These are phyloP conservation scores for Xylaria nigripes DNA, from an alignment of 495 filamentous ascomycete genomes.

Conservation along the genomic window DNA sequence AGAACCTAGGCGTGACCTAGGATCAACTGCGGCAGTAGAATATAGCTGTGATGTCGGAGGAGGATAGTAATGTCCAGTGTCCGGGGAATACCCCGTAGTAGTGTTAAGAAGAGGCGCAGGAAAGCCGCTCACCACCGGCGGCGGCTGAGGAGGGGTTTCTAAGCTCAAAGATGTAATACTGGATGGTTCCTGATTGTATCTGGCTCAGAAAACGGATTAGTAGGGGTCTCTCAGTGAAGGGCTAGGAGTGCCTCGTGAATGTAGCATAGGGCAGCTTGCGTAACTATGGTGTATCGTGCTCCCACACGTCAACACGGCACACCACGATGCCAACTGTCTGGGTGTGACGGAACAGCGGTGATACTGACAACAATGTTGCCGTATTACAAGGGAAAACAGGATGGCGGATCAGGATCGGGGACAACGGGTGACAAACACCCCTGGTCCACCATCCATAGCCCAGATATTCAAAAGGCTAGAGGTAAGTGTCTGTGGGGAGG, in stretches of 20 bases:
- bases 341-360: slow-evolving; percentile 34
- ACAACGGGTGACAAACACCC: slow-evolving; percentile 26
- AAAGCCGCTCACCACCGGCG: slow-evolving; percentile 37
- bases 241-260: slow-evolving; percentile 20
- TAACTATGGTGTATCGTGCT: slow-evolving; percentile 28
- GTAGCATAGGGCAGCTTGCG: slow-evolving; percentile 23
- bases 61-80: slow-evolving; percentile 37
- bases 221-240: slow-evolving; percentile 22
- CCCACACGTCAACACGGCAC: slow-evolving; percentile 22
- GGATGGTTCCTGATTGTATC: slow-evolving; percentile 41
- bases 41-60: slow-evolving; percentile 36
- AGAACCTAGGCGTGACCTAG: slow-evolving; percentile 43
- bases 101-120: slow-evolving; percentile 33
- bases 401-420: slow-evolving; percentile 35
- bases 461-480: slow-evolving; percentile 2
- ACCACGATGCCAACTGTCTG: slow-evolving; percentile 20
- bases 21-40: slow-evolving; percentile 36
- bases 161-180: slow-evolving; percentile 37
- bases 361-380: slow-evolving; percentile 37
- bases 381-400: slow-evolving; percentile 32
- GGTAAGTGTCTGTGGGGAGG: neutral
- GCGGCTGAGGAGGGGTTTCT: slow-evolving; percentile 39
- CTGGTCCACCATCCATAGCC: slow-evolving; percentile 4
- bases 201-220: slow-evolving; percentile 27
- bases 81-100: slow-evolving; percentile 36